Base-by-base conservation (phyloP, 2,329 filamentous ascomycete genomes). In the Colletotrichum sansevieriae region DNA sequence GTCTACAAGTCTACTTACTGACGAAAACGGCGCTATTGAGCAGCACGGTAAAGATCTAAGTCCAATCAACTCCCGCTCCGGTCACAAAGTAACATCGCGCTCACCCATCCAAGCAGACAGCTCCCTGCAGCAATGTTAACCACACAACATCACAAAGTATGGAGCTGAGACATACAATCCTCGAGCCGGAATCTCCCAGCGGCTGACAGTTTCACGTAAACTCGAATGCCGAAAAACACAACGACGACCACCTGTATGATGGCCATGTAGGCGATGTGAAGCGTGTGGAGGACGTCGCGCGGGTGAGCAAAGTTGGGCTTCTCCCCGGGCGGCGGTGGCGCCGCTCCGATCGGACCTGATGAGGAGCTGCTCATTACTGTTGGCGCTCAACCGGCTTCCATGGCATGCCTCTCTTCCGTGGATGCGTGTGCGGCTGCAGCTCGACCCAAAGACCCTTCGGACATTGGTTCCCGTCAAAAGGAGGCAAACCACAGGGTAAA, bases 221-320 rank as follows among this genome's bases (percentile, higher is more conserved):
- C 39, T 2, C 69, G 52, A 11, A 69, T 13, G 15, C 43, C 18
- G 39, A 71, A 62, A 41, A 70, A 70, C 9, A 68, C 10, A 20
- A 60, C 54, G n/a, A 68, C 44, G 22, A 65, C 20, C 15, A 41
- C 33, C 49, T 64, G 57, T 0, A 68, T 29, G 6, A 62, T 11
- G 52, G 15, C 4, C 58, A 58, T 68, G 51, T 56, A 65, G 22
- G 51, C 54, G 22, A 47, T 33, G 58, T 70, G 62, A n/a, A 51
- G 11, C 25, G 15, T 46, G 33, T 55, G 54, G 3, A 63, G 39
- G 39, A 37, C 67, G 57, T 71, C 69, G 4, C 61, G 66, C 37
- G 69, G 69, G 15, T 60, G 22, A 33, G 61, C 43, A 47, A 71
- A 71, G 54, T 71, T 20, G 58, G 68, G 64, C 46, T 51, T 70